Conservation (phyloP, 352 stramenopile species). For the Phytophthora vignae region DNA sequence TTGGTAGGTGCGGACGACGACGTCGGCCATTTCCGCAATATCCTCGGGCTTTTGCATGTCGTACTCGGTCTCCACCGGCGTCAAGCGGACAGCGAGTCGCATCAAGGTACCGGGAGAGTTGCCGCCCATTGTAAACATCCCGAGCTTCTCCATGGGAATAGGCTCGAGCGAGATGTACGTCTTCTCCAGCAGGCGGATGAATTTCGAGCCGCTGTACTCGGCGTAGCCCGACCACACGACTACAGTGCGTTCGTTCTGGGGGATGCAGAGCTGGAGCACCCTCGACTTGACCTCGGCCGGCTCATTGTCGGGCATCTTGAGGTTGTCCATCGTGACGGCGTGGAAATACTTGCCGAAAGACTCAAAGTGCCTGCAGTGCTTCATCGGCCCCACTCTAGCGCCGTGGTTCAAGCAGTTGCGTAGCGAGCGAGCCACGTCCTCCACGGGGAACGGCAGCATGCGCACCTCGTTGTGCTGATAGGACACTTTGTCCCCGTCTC, state of each 20-base stretch:
- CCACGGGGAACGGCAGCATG: constrained; percentile 27
- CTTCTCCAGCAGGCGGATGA: constrained; percentile 40
- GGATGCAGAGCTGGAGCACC: constrained; percentile 20
- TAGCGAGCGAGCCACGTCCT: constrained; percentile 22
- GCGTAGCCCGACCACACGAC: constrained; percentile 36
- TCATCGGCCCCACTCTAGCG: constrained; percentile 8
- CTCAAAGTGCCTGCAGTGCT: constrained; percentile 15
- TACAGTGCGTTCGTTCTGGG: constrained; percentile 6
- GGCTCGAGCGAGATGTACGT: constrained; percentile 30
- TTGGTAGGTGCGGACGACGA: constrained; percentile 20
- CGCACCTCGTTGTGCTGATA: constrained; percentile 30
- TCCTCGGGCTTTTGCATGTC: constrained; percentile 6
- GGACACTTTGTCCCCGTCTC: not conserved
- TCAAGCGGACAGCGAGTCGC: constrained; percentile 16
- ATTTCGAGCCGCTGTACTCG: constrained; percentile 34
- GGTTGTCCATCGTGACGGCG: constrained; percentile 22
- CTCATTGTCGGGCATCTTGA: constrained; percentile 9
- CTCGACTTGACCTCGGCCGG: constrained; percentile 23
- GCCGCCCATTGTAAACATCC: not conserved
- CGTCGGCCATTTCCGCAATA: constrained; percentile 19
- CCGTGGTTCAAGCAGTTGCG: constrained; percentile 18
- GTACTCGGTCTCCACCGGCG: constrained; percentile 13
- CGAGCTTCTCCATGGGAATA: not conserved
- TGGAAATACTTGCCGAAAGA: constrained; percentile 21
- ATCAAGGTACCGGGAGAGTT: constrained; percentile 14